phyloP scores from a whole-genome alignment of 2,329 filamentous ascomycete genomes.

The Aspergillus eucalypticola region DNA sequence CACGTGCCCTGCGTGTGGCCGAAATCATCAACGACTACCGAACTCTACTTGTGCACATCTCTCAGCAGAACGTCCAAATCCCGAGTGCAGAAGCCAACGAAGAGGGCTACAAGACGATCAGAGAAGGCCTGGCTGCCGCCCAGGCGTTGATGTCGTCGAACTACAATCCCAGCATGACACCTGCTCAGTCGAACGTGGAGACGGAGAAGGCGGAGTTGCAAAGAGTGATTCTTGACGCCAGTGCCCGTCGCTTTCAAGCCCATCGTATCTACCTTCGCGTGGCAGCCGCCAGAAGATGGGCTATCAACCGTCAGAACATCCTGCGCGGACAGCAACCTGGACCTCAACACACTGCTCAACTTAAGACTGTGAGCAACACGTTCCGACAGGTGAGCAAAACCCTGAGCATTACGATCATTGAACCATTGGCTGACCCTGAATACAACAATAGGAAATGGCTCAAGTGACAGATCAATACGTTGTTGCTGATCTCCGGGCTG shows the following conservation, averaged over 20 bases:
- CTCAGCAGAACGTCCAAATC: constrained; percentile 53
- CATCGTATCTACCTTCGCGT: constrained; percentile 62
- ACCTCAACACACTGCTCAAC: constrained; percentile 48
- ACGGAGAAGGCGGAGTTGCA: constrained; percentile 58
- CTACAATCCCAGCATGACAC: constrained; percentile 48
- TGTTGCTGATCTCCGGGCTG: constrained; percentile 55
- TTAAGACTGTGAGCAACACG: constrained; percentile 52
- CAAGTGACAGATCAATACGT: constrained; percentile 60
- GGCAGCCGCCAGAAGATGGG: constrained; percentile 60
- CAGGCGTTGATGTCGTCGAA: constrained; percentile 56
- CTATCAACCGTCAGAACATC: constrained; percentile 54
- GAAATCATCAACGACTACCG: constrained; percentile 67
- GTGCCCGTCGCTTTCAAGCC: constrained; percentile 61
- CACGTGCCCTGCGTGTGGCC: constrained; percentile 61
- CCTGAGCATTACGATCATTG: not conserved
- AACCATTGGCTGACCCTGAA: not conserved
- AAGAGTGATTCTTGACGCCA: constrained; percentile 61
- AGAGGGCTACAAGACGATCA: constrained; percentile 60
- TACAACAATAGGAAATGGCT: constrained; percentile 53
- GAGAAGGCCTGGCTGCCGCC: constrained; percentile 57
- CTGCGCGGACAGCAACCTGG: constrained; percentile 54
- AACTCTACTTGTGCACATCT: constrained; percentile 60
- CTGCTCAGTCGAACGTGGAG: constrained; percentile 51
- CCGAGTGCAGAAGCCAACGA: constrained; percentile 59
- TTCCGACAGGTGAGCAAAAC: constrained; percentile 49